phyloP scores from a whole-genome alignment of 1,139 yeast genomes.

The Candida dubliniensis region DNA sequence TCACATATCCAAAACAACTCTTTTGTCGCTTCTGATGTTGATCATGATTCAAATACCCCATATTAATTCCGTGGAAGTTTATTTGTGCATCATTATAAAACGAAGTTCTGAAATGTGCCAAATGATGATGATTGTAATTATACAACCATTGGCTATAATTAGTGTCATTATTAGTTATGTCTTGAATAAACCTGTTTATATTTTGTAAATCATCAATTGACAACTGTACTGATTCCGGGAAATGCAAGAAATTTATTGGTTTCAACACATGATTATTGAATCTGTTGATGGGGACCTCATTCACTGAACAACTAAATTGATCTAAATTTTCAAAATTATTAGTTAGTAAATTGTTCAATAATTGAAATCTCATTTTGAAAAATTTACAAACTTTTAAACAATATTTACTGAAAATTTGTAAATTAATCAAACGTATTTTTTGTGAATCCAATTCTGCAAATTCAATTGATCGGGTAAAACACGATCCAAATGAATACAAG shows the following conservation, averaged over 20 bases:
- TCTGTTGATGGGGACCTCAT: constrained; percentile 1
- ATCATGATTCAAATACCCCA: too few relatives aligned
- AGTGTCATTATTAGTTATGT: neutral
- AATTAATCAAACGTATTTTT: neutral
- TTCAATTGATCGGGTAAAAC: constrained; percentile 18
- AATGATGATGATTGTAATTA: constrained; percentile 16
- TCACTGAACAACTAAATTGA: neutral
- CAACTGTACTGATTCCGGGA: constrained; percentile 1
- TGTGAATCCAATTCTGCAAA: constrained; percentile 12
- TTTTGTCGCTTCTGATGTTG: too few relatives aligned
- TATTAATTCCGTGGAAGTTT: too few relatives aligned
- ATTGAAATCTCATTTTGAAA: constrained; percentile 21
- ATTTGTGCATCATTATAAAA: too few relatives aligned
- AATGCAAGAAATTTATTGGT: constrained; percentile 1
- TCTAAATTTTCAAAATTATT: neutral
- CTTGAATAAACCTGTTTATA: neutral
- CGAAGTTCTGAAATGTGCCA: neutral
- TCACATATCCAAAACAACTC: too few relatives aligned
- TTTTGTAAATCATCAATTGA: neutral
- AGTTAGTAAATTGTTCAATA: constrained; percentile 1
- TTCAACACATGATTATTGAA: neutral
- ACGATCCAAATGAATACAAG: constrained; percentile 26
- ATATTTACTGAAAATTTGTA: constrained; percentile 18
- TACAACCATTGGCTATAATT: neutral
- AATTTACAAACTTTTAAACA: constrained; percentile 22